Conservation (phyloP, 2,329 filamentous ascomycete genomes). For the Truncatella angustata region DNA sequence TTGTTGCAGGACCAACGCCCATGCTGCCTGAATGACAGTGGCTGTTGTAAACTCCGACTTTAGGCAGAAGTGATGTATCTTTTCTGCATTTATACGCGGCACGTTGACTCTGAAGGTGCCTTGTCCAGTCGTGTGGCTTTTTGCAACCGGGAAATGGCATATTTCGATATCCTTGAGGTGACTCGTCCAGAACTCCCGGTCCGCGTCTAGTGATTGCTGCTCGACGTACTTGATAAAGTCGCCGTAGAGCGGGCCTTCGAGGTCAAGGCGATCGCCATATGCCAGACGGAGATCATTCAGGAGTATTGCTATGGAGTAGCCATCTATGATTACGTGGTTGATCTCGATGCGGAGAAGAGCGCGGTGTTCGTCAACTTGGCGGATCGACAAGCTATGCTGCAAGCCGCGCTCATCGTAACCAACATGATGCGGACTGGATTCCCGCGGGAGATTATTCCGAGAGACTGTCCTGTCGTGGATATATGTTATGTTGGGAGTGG, state of each 20-base stretch:
- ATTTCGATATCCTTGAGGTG: background rate
- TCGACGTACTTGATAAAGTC: background rate
- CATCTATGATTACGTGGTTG: background rate
- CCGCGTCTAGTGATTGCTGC: background rate
- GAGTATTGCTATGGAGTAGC: background rate
- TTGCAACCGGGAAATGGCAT: background rate
- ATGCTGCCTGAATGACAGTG: background rate
- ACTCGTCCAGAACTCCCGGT: background rate
- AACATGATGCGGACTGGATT: no score
- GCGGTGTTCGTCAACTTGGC: background rate
- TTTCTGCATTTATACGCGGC: background rate
- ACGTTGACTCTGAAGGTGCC: background rate
- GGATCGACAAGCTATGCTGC: background rate
- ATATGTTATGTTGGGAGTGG: no score
- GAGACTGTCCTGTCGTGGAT: no score
- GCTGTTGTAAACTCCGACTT: background rate
- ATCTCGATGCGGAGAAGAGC: background rate
- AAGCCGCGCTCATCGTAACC: background rate
- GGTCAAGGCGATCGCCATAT: background rate
- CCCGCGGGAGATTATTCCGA: no score
- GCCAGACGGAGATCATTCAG: background rate
- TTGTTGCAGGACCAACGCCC: background rate
- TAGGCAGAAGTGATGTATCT: background rate
- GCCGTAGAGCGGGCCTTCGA: background rate
- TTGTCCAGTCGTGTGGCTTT: background rate